A percentile compares a stretch with the other conserved stretches of the same genome.
phyloP scores from a whole-genome alignment of 129 eudicot genomes.

The Rutidosis leptorrhynchoides region DNA sequence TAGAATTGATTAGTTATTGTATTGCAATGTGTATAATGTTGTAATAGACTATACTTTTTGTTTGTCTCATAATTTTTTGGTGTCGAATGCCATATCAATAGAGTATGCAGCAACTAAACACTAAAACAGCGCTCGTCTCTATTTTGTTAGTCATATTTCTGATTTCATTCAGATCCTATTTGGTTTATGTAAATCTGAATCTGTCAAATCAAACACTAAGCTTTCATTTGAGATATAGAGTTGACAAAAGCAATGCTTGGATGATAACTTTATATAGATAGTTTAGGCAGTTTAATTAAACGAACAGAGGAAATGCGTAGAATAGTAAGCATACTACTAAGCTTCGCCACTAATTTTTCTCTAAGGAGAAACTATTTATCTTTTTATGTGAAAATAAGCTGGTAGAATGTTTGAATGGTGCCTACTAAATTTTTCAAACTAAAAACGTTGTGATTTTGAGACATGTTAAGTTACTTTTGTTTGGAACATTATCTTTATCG shows the following conservation, averaged over 20 bases:
- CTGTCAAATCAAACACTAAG: conserved; percentile 3
- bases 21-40: background rate
- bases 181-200: background rate
- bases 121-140: background rate
- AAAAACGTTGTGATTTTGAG: no score
- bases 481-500: no score
- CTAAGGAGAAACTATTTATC: no score
- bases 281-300: no score
- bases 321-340: no score
- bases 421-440: no score
- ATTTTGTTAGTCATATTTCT: conserved; percentile 7
- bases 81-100: background rate
- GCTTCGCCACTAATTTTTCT: no score
- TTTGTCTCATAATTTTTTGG: background rate
- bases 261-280: no score
- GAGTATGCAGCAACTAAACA: background rate
- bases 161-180: background rate
- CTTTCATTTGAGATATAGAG: conserved; percentile 4
- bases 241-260: conserved; percentile 4
- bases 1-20: background rate
- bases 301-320: no score
- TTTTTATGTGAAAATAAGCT: no score
- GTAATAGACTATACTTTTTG: background rate
- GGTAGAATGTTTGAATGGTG: no score
- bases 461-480: no score